A percentile compares a stretch with the other conserved stretches of the same genome.
These are phyloP conservation scores for Chaetomium tenue DNA, from an alignment of 495 filamentous ascomycete genomes.

Conservation along the genomic window DNA sequence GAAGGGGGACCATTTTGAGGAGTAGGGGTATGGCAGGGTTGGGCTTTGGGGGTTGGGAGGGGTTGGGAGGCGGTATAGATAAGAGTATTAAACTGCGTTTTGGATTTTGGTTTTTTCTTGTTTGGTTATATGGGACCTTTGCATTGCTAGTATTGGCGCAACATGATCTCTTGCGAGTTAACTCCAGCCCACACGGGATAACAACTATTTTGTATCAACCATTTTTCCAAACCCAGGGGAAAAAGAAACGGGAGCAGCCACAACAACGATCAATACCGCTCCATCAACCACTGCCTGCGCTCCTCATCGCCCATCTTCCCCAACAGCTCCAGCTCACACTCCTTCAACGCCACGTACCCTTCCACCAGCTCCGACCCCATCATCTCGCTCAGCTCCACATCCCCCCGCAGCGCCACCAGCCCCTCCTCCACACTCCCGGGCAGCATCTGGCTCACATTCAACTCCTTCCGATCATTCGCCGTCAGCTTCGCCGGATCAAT, in stretches of 20 bases:
- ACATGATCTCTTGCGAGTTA: background rate
- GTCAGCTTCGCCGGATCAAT: conserved; percentile 55
- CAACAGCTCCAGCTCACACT: conserved; percentile 51
- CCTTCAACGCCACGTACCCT: conserved; percentile 61
- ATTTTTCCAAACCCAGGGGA: no score
- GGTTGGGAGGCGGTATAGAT: background rate
- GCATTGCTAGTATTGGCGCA: conserved; percentile 11
- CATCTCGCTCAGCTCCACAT: conserved; percentile 44
- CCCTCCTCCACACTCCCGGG: conserved; percentile 55
- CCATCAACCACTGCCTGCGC: conserved; percentile 59
- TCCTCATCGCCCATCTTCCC: conserved; percentile 44
- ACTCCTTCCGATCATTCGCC: conserved; percentile 46
- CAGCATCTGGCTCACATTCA: conserved; percentile 55
- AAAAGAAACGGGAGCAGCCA: no score
- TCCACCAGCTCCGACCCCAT: conserved; percentile 56
- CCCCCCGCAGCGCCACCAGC: conserved; percentile 47
- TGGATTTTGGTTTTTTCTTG: background rate
- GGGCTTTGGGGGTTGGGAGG: background rate
- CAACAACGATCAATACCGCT: conserved; percentile 50
- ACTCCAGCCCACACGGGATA: no score
- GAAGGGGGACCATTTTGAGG: conserved; percentile 17
- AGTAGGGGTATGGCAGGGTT: background rate
- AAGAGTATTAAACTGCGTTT: background rate
- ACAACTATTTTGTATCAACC: no score
- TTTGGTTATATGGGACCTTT: background rate